Base-by-base conservation (phyloP, 228 moss, liverwort and hornwort species). In the Sphagnum fallax region DNA sequence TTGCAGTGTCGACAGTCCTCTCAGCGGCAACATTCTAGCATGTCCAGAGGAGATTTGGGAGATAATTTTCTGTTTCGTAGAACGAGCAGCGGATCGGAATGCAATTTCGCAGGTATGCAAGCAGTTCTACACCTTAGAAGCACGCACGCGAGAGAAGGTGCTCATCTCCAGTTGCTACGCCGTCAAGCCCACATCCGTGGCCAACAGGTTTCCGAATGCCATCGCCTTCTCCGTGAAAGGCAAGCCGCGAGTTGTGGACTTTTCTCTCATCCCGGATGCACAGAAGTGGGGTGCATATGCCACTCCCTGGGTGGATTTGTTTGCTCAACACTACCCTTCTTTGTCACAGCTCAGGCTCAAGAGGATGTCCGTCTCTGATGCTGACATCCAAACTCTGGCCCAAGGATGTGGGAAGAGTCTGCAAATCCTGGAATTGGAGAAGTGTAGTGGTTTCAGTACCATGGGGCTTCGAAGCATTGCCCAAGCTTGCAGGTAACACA, bases 201-300 rank as follows among this genome's bases (percentile, higher is more conserved):
- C 61, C 18, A 6, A 61, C 13, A 81, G 87, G 16, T 87, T 87
- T 51, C 87, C 81, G 13, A 81, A 84, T 71, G 84, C 84, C 5
- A 53, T 32, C 48, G 79, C 77, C 12, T 75, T 87, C 52, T 79
- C 79, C 48, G 73, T 87, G 51, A 87, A 87, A 72, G 87, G 87
- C 49, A 81, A 87, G 65, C 87, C 87, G 63, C 81, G 87, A 4
- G 82, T 87, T 71, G 84, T 77, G 8, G 87, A 87, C 15, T 87
- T 69, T 16, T 79, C 81, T 7, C 79, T 87, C 16, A 73, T 87
- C 4, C 87, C 87, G 6, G 73, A 74, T 51, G 68, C 74, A 6
- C 84, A 87, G 12, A 50, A 70, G 1, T 87, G 87, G 87, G 87
- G 87, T 14, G 87, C 87, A 16, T 87, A 77, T 52, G 84, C 84